These are phyloP conservation scores for Yarrowia keelungensis DNA, from an alignment of 805 yeast genomes.

Conservation along the genomic window DNA sequence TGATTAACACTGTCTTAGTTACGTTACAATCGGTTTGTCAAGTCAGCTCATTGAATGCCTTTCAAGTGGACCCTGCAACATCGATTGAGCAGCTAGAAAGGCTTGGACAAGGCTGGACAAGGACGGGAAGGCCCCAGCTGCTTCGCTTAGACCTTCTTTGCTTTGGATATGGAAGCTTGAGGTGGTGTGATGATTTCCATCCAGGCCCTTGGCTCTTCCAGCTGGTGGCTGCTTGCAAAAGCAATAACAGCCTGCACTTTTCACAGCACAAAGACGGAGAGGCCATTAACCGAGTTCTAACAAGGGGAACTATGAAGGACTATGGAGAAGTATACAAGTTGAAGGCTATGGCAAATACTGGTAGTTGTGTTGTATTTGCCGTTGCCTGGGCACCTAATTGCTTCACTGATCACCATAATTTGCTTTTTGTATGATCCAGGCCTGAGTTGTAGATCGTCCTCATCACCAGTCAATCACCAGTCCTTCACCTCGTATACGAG, in stretches of 20 bases:
- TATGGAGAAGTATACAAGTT: no score
- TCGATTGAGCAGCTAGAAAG: neutral
- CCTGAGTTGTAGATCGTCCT: no score
- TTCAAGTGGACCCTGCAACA: neutral
- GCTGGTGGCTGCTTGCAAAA: constrained; percentile 17
- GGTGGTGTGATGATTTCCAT: neutral
- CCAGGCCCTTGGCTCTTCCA: neutral
- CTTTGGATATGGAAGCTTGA: constrained; percentile 8
- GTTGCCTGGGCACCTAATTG: constrained; percentile 6
- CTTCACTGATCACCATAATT: neutral
- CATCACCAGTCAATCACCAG: no score
- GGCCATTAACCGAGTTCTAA: neutral
- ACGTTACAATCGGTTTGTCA: neutral
- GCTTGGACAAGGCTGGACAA: no score
- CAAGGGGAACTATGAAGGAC: no score
- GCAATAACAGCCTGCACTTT: neutral
- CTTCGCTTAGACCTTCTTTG: constrained; percentile 2
- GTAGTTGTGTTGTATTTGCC: no score
- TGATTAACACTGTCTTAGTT: no score
- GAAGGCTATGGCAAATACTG: no score
- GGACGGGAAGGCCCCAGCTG: neutral
- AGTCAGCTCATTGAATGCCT: neutral
- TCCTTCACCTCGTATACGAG: no score
- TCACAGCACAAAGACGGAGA: neutral
- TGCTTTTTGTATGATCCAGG: neutral